Conservation (phyloP, 2,329 filamentous ascomycete genomes). For the Cephalotrichum gorgonifer region DNA sequence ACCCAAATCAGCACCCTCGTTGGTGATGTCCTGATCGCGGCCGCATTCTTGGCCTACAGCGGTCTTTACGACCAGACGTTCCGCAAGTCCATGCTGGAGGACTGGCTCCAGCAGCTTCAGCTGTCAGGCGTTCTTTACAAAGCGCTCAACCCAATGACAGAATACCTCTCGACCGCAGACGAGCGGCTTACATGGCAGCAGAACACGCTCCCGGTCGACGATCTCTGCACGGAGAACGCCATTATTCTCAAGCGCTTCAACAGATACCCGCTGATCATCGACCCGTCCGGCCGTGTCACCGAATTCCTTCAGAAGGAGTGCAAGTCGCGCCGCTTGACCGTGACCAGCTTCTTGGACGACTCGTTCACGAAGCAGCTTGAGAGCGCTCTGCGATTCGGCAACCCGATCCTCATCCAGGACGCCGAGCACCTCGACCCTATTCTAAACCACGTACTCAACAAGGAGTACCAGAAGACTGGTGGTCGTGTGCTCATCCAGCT, state of each 20-base stretch:
- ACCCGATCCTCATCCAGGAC: constrained; percentile 96
- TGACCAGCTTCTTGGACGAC: constrained; percentile 96
- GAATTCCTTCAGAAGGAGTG: constrained; percentile 94
- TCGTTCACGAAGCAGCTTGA: constrained; percentile 97
- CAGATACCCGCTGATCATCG: constrained; percentile 94
- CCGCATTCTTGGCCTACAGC: constrained; percentile 92
- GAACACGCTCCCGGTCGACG: constrained; percentile 86
- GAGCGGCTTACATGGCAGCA: constrained; percentile 93
- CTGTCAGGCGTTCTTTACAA: constrained; percentile 93
- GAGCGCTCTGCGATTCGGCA: constrained; percentile 92
- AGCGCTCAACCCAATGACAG: constrained; percentile 84
- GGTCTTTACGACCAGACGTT: constrained; percentile 98
- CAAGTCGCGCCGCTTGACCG: constrained; percentile 74
- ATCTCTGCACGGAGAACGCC: constrained; percentile 96
- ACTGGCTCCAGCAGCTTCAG: constrained; percentile 89
- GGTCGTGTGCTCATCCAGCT: constrained; percentile 97
- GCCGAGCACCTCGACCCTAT: constrained; percentile 95
- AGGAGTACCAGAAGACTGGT: constrained; percentile 97
- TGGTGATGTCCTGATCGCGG: constrained; percentile 90
- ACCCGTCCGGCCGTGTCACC: constrained; percentile 87
- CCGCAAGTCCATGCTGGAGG: constrained; percentile 93
- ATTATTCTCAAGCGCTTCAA: constrained; percentile 98
- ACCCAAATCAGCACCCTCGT: constrained; percentile 95
- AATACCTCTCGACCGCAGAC: constrained; percentile 93
- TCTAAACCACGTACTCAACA: constrained; percentile 96